phyloP scores from a whole-genome alignment of 805 yeast genomes.

The Wickerhamomyces rabaulensis region DNA sequence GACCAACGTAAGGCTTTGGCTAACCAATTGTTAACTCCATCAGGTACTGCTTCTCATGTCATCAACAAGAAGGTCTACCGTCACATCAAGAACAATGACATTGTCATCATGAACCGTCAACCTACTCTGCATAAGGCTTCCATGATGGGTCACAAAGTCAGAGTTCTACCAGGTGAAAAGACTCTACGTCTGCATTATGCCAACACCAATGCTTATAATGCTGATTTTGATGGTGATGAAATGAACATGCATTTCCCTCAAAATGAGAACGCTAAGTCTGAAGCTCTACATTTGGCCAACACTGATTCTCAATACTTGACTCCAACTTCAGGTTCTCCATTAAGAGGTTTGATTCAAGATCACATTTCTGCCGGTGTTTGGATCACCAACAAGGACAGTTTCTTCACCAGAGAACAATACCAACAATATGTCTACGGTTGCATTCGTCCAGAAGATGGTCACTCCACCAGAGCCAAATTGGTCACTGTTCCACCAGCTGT shows the following conservation, averaged over 20 bases:
- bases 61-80: slow-evolving; percentile 90
- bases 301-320: slow-evolving; percentile 97
- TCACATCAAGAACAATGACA: slow-evolving; percentile 91
- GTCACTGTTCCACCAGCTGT: slow-evolving; percentile 87
- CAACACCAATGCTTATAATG: slow-evolving; percentile 97
- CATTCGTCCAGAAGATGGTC: slow-evolving; percentile 96
- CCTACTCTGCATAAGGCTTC: slow-evolving; percentile 99
- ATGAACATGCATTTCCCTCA: slow-evolving; percentile 99
- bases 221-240: slow-evolving; percentile 99
- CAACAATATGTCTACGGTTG: slow-evolving; percentile 93
- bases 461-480: slow-evolving; percentile 64
- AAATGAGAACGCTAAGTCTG: slow-evolving; percentile 94
- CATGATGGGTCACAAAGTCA: slow-evolving; percentile 98
- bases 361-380: slow-evolving; percentile 99
- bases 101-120: slow-evolving; percentile 97
- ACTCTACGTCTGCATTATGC: slow-evolving; percentile 96
- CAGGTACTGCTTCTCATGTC: slow-evolving; percentile 46
- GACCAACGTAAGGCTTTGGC: slow-evolving; percentile 96
- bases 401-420: slow-evolving; percentile 85
- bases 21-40: slow-evolving; percentile 88
- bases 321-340: slow-evolving; percentile 97
- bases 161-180: slow-evolving; percentile 96
- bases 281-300: slow-evolving; percentile 90
- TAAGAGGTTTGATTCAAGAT: slow-evolving; percentile 98
- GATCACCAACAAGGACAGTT: slow-evolving; percentile 90